These are phyloP conservation scores for Mikania micrantha DNA, from an alignment of 129 eudicot species.

Conservation along the genomic window DNA sequence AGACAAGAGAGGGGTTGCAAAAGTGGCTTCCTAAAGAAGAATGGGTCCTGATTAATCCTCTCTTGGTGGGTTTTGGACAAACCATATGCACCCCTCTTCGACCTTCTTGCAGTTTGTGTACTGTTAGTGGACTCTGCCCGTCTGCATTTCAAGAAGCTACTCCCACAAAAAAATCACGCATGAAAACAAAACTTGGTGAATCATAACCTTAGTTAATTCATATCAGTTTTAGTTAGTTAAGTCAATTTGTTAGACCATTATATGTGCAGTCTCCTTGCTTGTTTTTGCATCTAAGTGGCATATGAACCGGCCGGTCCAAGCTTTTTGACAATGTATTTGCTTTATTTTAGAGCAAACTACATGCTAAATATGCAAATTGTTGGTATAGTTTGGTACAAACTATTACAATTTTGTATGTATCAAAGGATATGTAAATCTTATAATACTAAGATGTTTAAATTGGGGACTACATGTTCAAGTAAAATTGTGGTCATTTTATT, in stretches of 20 bases:
- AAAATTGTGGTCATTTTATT: too few relatives aligned
- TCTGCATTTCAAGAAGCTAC: slow-evolving; percentile 68
- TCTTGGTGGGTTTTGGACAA: slow-evolving; percentile 96
- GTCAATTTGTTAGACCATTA: background rate
- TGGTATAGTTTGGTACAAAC: too few relatives aligned
- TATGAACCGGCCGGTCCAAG: too few relatives aligned
- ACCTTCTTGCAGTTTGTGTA: slow-evolving; percentile 66
- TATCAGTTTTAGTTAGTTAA: background rate
- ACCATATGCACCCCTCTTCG: slow-evolving; percentile 83
- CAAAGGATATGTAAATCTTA: too few relatives aligned
- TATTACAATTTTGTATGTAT: too few relatives aligned
- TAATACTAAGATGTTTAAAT: too few relatives aligned
- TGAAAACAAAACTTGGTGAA: slow-evolving; percentile 8
- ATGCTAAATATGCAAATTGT: too few relatives aligned
- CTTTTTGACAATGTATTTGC: too few relatives aligned
- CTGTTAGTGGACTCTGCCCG: slow-evolving; percentile 57
- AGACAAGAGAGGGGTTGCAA: slow-evolving; percentile 69
- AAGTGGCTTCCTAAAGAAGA: slow-evolving; percentile 96
- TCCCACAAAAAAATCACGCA: slow-evolving; percentile 21
- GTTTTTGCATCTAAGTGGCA: too few relatives aligned
- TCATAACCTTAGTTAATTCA: background rate
- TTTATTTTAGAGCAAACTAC: too few relatives aligned
- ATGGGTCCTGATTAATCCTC: slow-evolving; percentile 92
- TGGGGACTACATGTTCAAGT: too few relatives aligned
- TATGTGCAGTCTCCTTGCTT: too few relatives aligned